Evolutionary conservation across 371 early-diverging fungal genomes (phyloP), one percentile per base, ranked within the genome.

Genomic region (Mortierella sp.): DNA sequence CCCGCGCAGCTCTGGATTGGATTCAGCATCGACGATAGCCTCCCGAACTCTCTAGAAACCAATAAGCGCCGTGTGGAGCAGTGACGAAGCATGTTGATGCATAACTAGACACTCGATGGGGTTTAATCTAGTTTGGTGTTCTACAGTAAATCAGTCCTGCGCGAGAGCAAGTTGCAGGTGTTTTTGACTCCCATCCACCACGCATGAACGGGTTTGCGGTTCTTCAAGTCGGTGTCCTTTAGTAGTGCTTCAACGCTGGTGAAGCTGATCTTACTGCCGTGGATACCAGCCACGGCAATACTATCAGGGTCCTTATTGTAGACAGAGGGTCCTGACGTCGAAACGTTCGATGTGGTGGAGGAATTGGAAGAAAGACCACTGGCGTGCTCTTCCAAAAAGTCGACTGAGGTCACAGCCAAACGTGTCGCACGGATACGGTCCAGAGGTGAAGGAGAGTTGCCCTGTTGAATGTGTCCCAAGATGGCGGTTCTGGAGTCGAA

Each of bases 401-500:
- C 80, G 25, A 94, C 74, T 25, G 89, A 82, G 45, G 87, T 83
- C 37, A 93, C 88, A 17, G 96, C 97, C 60, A 95, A 83, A 27
- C 92, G 86, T 19, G 92, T 92, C 12, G 97, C 97, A 34, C 96
- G 90, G 61, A 97, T 90, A 57, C 99, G 93, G 81, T 99, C 99
- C 56, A 98, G 81, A 7, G 99, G 99, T 13, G 94, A 91, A 10
- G 99, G 98, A 17, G 92, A 91, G 45, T 92, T 93, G 56, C 99
- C 99, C 81, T 98, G 98, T 81, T 99, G 99, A 57, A 98, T 84
- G 71, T 98, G 97, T 14, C 99, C 99, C 41, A 99, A 83, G 13
- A 97, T 92, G 21, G 96, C 90, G 16, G 96, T 95, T 45, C 96
- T 90, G 0, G 96, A 93, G 71, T 96, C 95, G 82, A 95, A 99